Base-by-base conservation (phyloP, 2,329 filamentous ascomycete genomes). In the Epichloe gansuensis region DNA sequence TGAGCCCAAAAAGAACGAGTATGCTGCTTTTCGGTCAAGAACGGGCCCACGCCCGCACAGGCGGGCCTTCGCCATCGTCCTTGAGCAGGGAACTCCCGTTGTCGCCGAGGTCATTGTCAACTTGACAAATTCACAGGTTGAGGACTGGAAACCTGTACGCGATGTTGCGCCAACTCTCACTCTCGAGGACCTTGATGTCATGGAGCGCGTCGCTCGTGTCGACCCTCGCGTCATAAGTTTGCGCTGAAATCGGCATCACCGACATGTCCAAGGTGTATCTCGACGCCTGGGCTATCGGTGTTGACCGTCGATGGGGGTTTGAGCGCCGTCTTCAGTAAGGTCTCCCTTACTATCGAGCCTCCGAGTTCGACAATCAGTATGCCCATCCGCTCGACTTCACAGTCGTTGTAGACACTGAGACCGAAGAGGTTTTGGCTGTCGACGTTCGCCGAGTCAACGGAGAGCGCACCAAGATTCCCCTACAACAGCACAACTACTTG, bases 231-330 rank as follows among this genome's bases (percentile, higher is more conserved):
- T 90, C 54, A 86, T 89, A 88, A 65, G 84, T 87, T 61, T 91
- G 87, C 61, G 77, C 75, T 2, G 78, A 89, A 36, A 71, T 88
- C 56, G 86, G 87, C 23, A 88, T 91, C 56, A 74, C 81, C 58
- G 85, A 90, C 59, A 91, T 91, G 87, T 71, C 85, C 66, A 89
- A 89, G 68, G 84, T 91, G 38, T 90, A 86, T 67, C 85, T 87
- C 64, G 87, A 91, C 65, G 85, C 84, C 42, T 91, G 87, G 87
- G 89, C 87, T 1, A 89, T 91, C 66, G 87, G 87, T 35, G 86
- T 87, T 56, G 87, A 91, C 59, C 80, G 87, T 63, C 81, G 87
- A 47, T 90, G 88, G 66, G 86, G 86, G 49, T 85, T 73, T 52
- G 73, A 75, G 52, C 74, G 86, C 39, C 78, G 87, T 53, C 75